Percentiles rank a stretch among this genome's conserved stretches.
Evolutionary conservation across 108 stramenopile species (phyloP).

Genomic region (Fistulifera pelliculosa): DNA sequence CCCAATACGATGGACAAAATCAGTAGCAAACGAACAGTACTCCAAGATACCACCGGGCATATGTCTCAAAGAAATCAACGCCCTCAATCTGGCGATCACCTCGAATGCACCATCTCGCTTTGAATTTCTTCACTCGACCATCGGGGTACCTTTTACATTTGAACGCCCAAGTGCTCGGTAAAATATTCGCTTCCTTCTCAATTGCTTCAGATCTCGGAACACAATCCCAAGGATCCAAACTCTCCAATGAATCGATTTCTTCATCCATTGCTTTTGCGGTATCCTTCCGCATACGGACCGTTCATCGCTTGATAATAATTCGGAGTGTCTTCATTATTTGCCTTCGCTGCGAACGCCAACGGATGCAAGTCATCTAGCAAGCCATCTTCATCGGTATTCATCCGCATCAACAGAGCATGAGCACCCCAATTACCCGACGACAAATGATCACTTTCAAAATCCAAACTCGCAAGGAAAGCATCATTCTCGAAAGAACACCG

Average conservation of each 20-base stretch:
- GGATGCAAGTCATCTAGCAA: conserved; percentile 8
- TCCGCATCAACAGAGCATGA: background rate
- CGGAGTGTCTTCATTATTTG: conserved; percentile 26
- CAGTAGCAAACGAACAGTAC: conserved; percentile 23
- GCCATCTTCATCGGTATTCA: background rate
- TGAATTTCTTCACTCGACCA: conserved; percentile 38
- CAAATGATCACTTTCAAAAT: background rate
- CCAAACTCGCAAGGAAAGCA: background rate
- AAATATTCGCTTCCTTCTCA: conserved; percentile 7
- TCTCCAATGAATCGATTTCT: conserved; percentile 19
- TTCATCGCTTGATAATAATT: conserved; percentile 26
- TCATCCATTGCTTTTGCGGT: conserved; percentile 12
- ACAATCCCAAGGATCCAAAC: conserved; percentile 14
- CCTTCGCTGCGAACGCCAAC: conserved; percentile 14
- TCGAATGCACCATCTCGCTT: conserved; percentile 46
- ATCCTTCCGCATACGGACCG: conserved; percentile 20
- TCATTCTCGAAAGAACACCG: too few species aligned
- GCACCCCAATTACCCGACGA: background rate
- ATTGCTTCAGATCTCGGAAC: conserved; percentile 6
- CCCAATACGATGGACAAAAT: conserved; percentile 14
- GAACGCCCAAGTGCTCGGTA: conserved; percentile 41
- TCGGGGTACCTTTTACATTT: conserved; percentile 37
- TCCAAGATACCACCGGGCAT: conserved; percentile 45
- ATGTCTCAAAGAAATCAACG: conserved; percentile 46
- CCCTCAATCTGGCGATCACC: conserved; percentile 46